Evolutionary conservation across 2,329 filamentous ascomycete species (phyloP), one percentile per base, ranked within the genome.

Genomic region (Botrytis elliptica): DNA sequence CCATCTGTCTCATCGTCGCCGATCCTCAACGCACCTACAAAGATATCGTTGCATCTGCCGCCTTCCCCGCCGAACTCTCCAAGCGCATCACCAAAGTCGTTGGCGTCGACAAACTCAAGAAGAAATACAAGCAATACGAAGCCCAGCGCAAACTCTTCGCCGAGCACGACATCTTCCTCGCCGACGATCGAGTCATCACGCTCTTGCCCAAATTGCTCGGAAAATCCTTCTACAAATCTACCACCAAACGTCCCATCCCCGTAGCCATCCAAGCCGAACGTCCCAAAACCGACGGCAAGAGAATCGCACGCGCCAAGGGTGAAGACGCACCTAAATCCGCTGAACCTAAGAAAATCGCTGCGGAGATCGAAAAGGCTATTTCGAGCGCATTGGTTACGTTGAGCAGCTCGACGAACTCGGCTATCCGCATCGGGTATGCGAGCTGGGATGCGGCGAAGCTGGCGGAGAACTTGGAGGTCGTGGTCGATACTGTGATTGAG

Each of bases 131-230:
- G 85, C 89, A 92, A 75, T 99, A 93, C 84, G 96, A 99, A 85
- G 90, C 90, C 71, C 91, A 93, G 83, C 88, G 96, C 77, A 93
- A 96, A 83, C 88, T 99, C 52, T 88, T 92, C 76, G 86, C 90
- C 63, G 93, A 97, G 83, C 94, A 98, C 83, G 96, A 98, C 82
- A 85, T 98, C 73, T 98, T 99, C 85, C 87, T 99, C 73, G 95
- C 93, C 70, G 96, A 99, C 82, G 93, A 97, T 81, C 88, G 96
- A 67, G 92, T 99, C 79, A 86, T 91, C 80, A 91, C 88, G 81
- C 85, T 86, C 42, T 87, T 98, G 74, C 93, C 95, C 73, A 88
- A 89, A 77, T 86, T 91, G 4, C 89, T 99, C 20, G 96, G 95
- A 79, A 98, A 97, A 85, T 92, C 92, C 2, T 98, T 99, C 83